These are phyloP conservation scores for Sporothrix protearum DNA, from an alignment of 2,329 filamentous ascomycete species.

Conservation along the genomic window DNA sequence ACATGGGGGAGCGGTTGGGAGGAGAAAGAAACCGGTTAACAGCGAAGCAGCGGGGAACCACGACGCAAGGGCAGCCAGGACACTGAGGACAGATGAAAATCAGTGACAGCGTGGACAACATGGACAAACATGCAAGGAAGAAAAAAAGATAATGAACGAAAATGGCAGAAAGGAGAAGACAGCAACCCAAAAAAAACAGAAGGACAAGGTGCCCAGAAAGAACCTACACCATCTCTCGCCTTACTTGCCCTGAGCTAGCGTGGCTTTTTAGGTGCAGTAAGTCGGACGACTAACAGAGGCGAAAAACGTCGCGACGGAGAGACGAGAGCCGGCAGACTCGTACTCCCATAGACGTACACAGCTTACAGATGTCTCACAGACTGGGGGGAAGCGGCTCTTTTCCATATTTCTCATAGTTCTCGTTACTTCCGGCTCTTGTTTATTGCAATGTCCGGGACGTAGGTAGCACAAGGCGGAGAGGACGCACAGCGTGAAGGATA, in stretches of 20 bases:
- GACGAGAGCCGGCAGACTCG: background rate
- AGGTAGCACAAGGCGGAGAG: conserved; percentile 11
- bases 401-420: background rate
- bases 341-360: background rate
- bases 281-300: background rate
- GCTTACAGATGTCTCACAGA: background rate
- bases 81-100: background rate
- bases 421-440: background rate
- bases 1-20: background rate
- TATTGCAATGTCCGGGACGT: conserved; percentile 15
- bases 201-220: background rate
- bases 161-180: background rate
- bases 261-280: background rate
- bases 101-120: background rate
- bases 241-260: conserved; percentile 9
- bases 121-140: background rate
- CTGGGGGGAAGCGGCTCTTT: background rate
- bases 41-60: background rate
- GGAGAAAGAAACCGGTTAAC: background rate
- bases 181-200: background rate
- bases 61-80: conserved; percentile 8
- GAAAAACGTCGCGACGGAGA: background rate
- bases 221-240: background rate
- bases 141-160: background rate
- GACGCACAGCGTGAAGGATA: background rate